Evolutionary conservation across 2,329 filamentous ascomycete genomes (phyloP), one percentile per base, ranked within the genome.

Genomic region (Fusarium sp.): DNA sequence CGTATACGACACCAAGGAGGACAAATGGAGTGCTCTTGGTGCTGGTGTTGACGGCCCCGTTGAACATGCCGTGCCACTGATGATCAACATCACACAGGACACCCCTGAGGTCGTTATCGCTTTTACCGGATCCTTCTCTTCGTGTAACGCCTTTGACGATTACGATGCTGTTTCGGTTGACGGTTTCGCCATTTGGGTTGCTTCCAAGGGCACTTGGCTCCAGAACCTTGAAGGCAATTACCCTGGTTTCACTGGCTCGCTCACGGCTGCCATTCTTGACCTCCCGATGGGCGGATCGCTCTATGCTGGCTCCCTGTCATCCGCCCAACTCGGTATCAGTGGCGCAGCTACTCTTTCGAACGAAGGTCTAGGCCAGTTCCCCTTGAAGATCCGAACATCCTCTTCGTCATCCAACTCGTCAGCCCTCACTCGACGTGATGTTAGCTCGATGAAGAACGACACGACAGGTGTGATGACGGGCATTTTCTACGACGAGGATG

Each of bases 181-280:
- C 59, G 95, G 95, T 3, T 94, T 99, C 78, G 96, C 94, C 16
- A 87, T 98, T 40, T 99, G 96, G 96, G 92, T 98, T 9, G 94
- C 94, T 4, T 97, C 95, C 5, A 87, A 89, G 70, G 88, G 87
- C 66, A 96, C 96, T 80, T 99, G 96, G 96, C 86, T 99, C 17
- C 91, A 94, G 79, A 96, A 97, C 75, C 84, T 98, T 20, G 82
- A 91, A 38, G 85, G 90, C 8, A 84, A 89, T 9, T 87, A 91
- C 35, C 91, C 93, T 63, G 86, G 89, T 8, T 89, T 97, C 76
- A 87, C 88, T 66, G 97, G 96, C 40, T 85, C 91, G 64, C 87
- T 99, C 53, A 93, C 92, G 20, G 89, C 94, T 1, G 87, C 87
- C 8, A 86, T 92, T 42, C 87, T 93, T n/a, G 86, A 92, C 62